Percentiles rank a stretch among this genome's conserved stretches.
Conservation (phyloP, 345 rosid species). For the Litchi chinensis region DNA sequence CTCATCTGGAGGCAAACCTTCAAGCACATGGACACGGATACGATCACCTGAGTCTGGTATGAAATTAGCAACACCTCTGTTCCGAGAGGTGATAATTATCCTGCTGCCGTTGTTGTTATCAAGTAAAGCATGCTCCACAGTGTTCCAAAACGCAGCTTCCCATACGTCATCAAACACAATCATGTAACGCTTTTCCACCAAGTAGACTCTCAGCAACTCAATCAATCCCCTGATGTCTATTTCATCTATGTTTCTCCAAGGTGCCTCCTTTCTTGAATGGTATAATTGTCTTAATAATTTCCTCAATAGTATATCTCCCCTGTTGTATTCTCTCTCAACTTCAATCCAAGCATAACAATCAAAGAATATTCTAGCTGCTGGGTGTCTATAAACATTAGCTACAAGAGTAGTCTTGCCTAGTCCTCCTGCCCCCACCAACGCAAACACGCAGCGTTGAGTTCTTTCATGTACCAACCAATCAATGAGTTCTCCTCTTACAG, state of each 20-base stretch:
- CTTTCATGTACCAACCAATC: slow-evolving; percentile 4
- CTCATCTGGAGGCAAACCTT: not conserved
- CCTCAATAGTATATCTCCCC: not conserved
- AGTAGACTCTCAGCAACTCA: not conserved
- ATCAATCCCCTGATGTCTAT: slow-evolving; percentile 5
- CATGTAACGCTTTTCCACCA: slow-evolving; percentile 2
- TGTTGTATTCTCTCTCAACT: slow-evolving; percentile 7
- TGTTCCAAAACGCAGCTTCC: slow-evolving; percentile 14
- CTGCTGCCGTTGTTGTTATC: slow-evolving; percentile 13
- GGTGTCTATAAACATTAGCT: not conserved
- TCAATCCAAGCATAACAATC: slow-evolving; percentile 19
- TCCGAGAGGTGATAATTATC: slow-evolving; percentile 12
- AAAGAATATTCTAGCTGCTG: not conserved
- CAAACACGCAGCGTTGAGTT: not conserved
- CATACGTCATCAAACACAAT: slow-evolving; percentile 20
- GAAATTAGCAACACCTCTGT: not conserved
- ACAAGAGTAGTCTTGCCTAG: slow-evolving; percentile 26
- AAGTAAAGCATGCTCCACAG: slow-evolving; percentile 10
- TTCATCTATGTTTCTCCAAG: not conserved
- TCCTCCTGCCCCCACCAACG: slow-evolving; percentile 6
- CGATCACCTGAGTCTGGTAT: not conserved
- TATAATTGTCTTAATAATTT: not conserved
- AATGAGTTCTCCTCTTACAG: not conserved
- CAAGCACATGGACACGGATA: not conserved
- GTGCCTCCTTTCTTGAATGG: not conserved